Base-by-base conservation (phyloP, 768 basidiomycete species). In the Tulasnella sp. region DNA sequence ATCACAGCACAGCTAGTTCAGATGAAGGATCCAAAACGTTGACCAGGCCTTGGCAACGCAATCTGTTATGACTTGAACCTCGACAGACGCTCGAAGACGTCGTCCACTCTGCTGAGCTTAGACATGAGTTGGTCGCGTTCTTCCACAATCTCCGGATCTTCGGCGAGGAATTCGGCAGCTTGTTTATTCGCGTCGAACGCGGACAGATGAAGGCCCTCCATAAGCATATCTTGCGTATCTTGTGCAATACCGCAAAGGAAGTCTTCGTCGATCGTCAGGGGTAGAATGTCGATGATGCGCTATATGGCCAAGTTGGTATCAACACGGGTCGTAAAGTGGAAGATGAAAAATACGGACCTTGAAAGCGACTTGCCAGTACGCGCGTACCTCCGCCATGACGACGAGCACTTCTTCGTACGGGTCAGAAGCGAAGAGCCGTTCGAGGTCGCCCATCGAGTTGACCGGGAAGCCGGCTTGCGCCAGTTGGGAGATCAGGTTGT, bases 281-380 rank as follows among this genome's bases (percentile, higher is more conserved):
- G 79, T 19, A 81, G 49, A 36, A 73, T 67, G 58, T 83, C 82
- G 34, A 79, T 72, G 61, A 79, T 69, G 8, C 79, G 75, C 81
- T 83, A 0, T 37, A 17, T 31, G 5, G 25, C 35, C 41, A 49
- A 25, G 6, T 7, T 29, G 27, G 15, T 49, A 36, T 51, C 45
- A 36, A 45, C 4, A n/a, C 4, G n/a, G 9, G 5, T 36, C 4
- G 4, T 8, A 7, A n/a, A 35, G 6, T 9, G 27, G 27, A n/a
- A 7, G 15, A 15, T 5, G 3, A 19, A 14, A 42, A n/a, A 32
- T 11, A 55, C 67, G 17, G 57, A 77, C 79, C 71, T 77, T 76
- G 67, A 71, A 74, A 6, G 79, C 73, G 0, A 81, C 71, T 36
- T 77, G 72, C 63, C 76, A 80, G 59, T 78, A 82, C 4, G 77